Conservation (phyloP, 306 rosid species). For the Vigna unguiculata region DNA sequence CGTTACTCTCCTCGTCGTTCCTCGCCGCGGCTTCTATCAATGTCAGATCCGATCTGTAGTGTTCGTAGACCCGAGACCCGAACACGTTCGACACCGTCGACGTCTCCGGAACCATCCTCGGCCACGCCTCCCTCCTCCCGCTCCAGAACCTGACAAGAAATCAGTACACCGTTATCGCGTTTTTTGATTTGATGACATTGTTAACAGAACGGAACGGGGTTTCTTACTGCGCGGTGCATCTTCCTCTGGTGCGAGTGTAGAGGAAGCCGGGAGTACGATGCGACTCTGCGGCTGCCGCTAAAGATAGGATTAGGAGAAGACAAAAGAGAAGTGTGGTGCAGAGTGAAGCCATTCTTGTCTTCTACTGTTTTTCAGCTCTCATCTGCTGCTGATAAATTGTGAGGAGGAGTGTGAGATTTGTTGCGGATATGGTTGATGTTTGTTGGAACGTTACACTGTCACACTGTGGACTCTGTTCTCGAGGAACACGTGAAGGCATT, state of each 20-base stretch:
- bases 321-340: conserved; percentile 31
- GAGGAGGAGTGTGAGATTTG: conserved; percentile 12
- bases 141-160: conserved; percentile 69
- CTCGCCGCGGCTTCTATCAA: conserved; percentile 70
- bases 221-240: conserved; percentile 80
- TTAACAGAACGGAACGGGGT: background rate
- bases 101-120: conserved; percentile 83
- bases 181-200: background rate
- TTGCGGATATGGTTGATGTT: conserved; percentile 29
- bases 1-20: conserved; percentile 60
- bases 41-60: conserved; percentile 80
- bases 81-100: conserved; percentile 81
- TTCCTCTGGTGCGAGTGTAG: conserved; percentile 69
- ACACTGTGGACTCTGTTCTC: conserved; percentile 21
- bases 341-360: conserved; percentile 21
- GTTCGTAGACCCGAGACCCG: conserved; percentile 75
- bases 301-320: conserved; percentile 27
- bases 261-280: conserved; percentile 65
- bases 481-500: conserved; percentile 44
- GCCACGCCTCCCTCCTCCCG: conserved; percentile 81
- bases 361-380: background rate
- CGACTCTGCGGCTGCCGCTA: background rate
- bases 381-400: no score
- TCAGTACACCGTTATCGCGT: background rate
- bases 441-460: conserved; percentile 38